Evolutionary conservation across 129 eudicot species (phyloP).

Genomic region (Calendula officinalis): DNA sequence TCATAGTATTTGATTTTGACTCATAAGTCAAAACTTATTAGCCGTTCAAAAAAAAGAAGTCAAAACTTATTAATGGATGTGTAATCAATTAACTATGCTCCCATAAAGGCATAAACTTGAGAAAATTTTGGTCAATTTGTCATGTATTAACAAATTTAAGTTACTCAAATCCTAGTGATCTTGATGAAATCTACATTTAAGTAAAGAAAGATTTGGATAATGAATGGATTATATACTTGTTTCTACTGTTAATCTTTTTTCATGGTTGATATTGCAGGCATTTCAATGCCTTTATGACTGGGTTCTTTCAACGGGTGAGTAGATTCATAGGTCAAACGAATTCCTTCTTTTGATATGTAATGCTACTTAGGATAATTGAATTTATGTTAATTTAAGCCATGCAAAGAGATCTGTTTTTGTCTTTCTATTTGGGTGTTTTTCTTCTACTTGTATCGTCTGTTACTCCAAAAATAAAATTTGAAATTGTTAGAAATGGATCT

Average conservation of each 20-base stretch:
- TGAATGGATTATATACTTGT: background rate
- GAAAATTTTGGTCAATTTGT: background rate
- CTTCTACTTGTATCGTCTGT: conserved; percentile 8
- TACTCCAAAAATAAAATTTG: conserved; percentile 26
- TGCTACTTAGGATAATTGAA: conserved; percentile 13
- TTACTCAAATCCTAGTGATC: background rate
- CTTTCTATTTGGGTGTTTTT: conserved; percentile 9
- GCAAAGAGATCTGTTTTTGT: conserved; percentile 13
- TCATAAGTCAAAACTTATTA: background rate
- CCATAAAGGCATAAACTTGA: too few relatives aligned
- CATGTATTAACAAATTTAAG: background rate
- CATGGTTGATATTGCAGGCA: conserved; percentile 38
- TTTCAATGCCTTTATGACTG: conserved; percentile 59
- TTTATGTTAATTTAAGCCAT: conserved; percentile 20
- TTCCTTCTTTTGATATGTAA: conserved; percentile 31
- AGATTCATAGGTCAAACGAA: conserved; percentile 24
- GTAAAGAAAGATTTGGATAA: background rate
- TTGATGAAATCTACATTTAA: background rate
- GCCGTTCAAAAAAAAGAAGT: too few relatives aligned
- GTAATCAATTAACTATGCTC: too few relatives aligned
- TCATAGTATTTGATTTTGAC: conserved; percentile 10
- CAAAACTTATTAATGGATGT: too few relatives aligned
- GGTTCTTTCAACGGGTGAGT: conserved; percentile 13
- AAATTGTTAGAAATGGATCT: conserved; percentile 14
- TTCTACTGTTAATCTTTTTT: conserved; percentile 7